Evolutionary conservation across 169 alveolate genomes (phyloP), one percentile per base, ranked within the genome.

Genomic region (Eimeria maxima): DNA sequence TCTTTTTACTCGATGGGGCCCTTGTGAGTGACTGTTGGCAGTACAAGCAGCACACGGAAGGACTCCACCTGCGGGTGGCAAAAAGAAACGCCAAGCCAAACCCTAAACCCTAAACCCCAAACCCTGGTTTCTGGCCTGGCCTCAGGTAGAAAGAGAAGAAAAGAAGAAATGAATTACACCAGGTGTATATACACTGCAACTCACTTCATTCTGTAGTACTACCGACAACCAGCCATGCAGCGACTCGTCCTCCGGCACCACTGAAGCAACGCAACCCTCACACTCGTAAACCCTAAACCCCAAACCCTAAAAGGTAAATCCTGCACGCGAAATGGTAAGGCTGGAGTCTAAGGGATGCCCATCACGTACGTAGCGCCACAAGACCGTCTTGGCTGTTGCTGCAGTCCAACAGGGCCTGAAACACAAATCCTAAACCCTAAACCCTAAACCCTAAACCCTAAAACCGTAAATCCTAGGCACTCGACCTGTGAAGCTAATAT

Each of bases 131-230:
- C n/a, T 22, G 18, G 18, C n/a, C 27, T 4, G 57, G 11, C 38
- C 13, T 76, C 13, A 76, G 33, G 4, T 60, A 38, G 0, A 6
- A 0, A 42, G 14, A 76, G 0, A 22, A 76, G 63, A 18, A 0
- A 33, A 42, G 60, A 33, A 76, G n/a, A 11, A n/a, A 10, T 76
- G 47, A 3, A 76, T 24, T 60, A 60, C 1, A 60, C 69, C 5
- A 18, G 11, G 20, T 14, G 20, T 4, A 18, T 24, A 0, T 16
- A 60, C 11, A 18, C 63, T 29, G 0, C 11, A 22, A 3, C 87
- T 76, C 87, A 76, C 87, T 38, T 76, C 87, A 42, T 76, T 76
- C 87, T 76, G 87, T 45, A 76, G 87, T 60, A 76, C 87, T n/a
- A 76, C 87, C 24, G 87, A 76, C 60, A 76, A 27, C 87, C 87